phyloP scores from a whole-genome alignment of 208 protist genomes.

The Leishmania lainsoni region DNA sequence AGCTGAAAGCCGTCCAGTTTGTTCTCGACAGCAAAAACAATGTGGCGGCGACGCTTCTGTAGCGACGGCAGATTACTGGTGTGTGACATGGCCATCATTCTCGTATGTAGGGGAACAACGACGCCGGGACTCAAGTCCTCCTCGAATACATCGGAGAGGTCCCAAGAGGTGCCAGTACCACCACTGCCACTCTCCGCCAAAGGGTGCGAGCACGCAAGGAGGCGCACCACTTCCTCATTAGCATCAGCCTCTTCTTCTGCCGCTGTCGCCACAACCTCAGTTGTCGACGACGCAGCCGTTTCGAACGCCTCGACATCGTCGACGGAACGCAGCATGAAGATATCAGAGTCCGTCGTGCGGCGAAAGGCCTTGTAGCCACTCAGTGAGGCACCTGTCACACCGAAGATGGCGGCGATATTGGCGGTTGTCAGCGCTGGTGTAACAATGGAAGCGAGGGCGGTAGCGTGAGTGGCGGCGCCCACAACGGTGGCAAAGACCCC shows the following conservation, averaged over 20 bases:
- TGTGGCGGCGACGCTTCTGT: slow-evolving; percentile 46
- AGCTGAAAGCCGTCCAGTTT: slow-evolving; percentile 46
- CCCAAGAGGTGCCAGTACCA: slow-evolving; percentile 10
- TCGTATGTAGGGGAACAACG: slow-evolving; percentile 67
- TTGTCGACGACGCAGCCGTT: slow-evolving; percentile 4
- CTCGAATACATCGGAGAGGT: slow-evolving; percentile 55
- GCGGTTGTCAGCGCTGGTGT: slow-evolving; percentile 69
- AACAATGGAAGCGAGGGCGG: slow-evolving; percentile 60
- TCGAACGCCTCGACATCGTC: slow-evolving; percentile 68
- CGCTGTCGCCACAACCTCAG: not conserved
- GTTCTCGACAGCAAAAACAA: slow-evolving; percentile 69
- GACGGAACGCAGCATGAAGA: slow-evolving; percentile 68
- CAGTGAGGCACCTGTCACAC: slow-evolving; percentile 65
- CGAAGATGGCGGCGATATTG: slow-evolving; percentile 77
- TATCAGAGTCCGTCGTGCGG: slow-evolving; percentile 65
- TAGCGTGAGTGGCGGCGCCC: slow-evolving; percentile 69
- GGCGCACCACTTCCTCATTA: slow-evolving; percentile 23
- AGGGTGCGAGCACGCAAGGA: slow-evolving; percentile 25
- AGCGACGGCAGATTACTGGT: slow-evolving; percentile 35
- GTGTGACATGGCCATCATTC: slow-evolving; percentile 60
- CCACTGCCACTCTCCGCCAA: slow-evolving; percentile 15
- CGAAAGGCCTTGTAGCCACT: slow-evolving; percentile 75
- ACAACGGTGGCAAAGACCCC: slow-evolving; percentile 62
- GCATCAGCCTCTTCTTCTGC: slow-evolving; percentile 22
- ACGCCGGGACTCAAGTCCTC: slow-evolving; percentile 49